A percentile compares a stretch with the other conserved stretches of the same genome.
Conservation (phyloP, 1,284 basidiomycete genomes). For the Boletus sp. region DNA sequence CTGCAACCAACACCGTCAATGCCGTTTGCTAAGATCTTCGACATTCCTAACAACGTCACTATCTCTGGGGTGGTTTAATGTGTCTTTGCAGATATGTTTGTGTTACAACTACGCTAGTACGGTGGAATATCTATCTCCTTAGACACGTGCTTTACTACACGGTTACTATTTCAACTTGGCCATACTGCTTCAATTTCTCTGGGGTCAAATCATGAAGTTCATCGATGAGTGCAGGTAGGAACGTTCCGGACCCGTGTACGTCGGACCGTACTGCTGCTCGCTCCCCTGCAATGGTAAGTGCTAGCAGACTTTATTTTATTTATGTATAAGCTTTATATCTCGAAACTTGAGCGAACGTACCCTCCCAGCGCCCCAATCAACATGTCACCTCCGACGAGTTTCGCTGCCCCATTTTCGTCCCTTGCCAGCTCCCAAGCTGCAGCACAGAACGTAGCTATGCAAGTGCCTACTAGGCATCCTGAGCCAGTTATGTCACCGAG, state of each 20-base stretch:
- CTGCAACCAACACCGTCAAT: slow-evolving; percentile 78
- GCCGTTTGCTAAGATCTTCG: slow-evolving; percentile 77
- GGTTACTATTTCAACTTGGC: slow-evolving; percentile 45
- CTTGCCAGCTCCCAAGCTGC: slow-evolving; percentile 46
- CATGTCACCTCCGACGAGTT: slow-evolving; percentile 67
- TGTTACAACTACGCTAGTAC: background rate
- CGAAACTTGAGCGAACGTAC: slow-evolving; percentile 39
- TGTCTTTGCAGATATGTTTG: background rate
- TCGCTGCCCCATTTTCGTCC: slow-evolving; percentile 29
- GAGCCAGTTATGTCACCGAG: slow-evolving; percentile 85
- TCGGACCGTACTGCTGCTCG: slow-evolving; percentile 64
- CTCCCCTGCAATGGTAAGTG: slow-evolving; percentile 83
- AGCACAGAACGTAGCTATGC: slow-evolving; percentile 75
- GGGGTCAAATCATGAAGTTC: slow-evolving; percentile 65
- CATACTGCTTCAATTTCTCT: slow-evolving; percentile 45
- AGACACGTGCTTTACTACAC: background rate
- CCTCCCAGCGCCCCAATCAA: slow-evolving; percentile 72
- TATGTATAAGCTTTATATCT: slow-evolving; percentile 10
- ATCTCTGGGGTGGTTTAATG: background rate
- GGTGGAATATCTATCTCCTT: background rate
- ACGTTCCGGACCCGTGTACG: slow-evolving; percentile 83
- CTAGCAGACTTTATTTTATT: slow-evolving; percentile 68
- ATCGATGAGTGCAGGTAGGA: slow-evolving; percentile 85
- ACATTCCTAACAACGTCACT: slow-evolving; percentile 23
- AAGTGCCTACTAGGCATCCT: slow-evolving; percentile 85